Evolutionary conservation across 352 stramenopile genomes (phyloP).

Genomic region (Pythium coloratum): DNA sequence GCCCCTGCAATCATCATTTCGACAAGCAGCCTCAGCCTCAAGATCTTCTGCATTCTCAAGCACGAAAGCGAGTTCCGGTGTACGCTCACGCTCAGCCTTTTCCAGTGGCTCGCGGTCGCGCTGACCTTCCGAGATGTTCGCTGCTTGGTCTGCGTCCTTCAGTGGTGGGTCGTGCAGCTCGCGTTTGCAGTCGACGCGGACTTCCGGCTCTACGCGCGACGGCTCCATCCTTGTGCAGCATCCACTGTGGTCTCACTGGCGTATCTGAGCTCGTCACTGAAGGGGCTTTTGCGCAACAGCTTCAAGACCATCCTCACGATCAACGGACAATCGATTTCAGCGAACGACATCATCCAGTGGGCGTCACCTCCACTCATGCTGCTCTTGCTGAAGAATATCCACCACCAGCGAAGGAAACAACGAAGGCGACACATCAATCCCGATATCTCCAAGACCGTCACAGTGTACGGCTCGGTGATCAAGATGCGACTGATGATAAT

Average conservation of each 20-base stretch:
- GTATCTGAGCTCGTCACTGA: constrained; percentile 20
- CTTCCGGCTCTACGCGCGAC: constrained; percentile 10
- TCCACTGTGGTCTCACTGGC: neutral
- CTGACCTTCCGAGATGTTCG: constrained; percentile 25
- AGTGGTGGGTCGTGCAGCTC: constrained; percentile 31
- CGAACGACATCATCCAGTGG: constrained; percentile 32
- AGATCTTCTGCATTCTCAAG: constrained; percentile 17
- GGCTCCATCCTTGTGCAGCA: neutral
- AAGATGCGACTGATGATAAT: constrained; percentile 21
- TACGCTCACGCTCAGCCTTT: constrained; percentile 27
- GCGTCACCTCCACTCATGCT: constrained; percentile 30
- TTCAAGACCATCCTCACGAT: constrained; percentile 12
- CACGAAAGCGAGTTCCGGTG: constrained; percentile 31
- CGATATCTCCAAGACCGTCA: neutral
- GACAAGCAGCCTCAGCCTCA: constrained; percentile 24
- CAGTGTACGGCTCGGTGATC: constrained; percentile 27
- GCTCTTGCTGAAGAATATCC: constrained; percentile 23
- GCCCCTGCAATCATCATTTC: constrained; percentile 22
- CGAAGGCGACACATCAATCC: neutral
- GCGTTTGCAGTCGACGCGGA: constrained; percentile 31
- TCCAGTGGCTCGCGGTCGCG: constrained; percentile 29
- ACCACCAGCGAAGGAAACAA: constrained; percentile 10
- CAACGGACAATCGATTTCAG: constrained; percentile 17
- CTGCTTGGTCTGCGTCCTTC: constrained; percentile 16
- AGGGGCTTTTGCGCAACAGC: constrained; percentile 11